Evolutionary conservation across 2,329 filamentous ascomycete species (phyloP).

Genomic region (Sodiomyces alkalinus): DNA sequence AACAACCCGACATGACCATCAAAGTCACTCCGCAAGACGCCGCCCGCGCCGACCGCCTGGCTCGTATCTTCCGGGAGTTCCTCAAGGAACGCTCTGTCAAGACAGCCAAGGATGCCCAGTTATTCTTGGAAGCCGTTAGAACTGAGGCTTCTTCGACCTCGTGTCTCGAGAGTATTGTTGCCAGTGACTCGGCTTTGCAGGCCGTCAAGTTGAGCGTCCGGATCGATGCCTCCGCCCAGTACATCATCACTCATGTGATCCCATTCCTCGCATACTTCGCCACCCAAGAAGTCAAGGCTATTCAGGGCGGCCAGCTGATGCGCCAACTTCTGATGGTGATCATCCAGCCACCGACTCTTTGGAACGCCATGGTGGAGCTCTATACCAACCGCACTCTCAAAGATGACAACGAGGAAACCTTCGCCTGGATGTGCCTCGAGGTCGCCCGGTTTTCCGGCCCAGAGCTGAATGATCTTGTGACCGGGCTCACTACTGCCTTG

Average conservation of each 20-base stretch:
- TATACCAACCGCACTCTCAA: slow-evolving; percentile 14
- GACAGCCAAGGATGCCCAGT: slow-evolving; percentile 8
- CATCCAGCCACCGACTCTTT: slow-evolving; percentile 36
- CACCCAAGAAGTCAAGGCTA: slow-evolving; percentile 26
- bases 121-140: slow-evolving; percentile 13
- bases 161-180: slow-evolving; percentile 14
- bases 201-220: slow-evolving; percentile 13
- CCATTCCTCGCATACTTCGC: slow-evolving; percentile 22
- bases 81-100: slow-evolving; percentile 5
- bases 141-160: slow-evolving; percentile 6
- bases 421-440: slow-evolving; percentile 34
- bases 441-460: slow-evolving; percentile 22
- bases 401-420: slow-evolving; percentile 10
- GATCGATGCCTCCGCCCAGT: slow-evolving; percentile 11
- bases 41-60: slow-evolving; percentile 5
- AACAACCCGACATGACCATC: not conserved
- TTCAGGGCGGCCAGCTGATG: slow-evolving; percentile 34
- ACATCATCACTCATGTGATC: slow-evolving; percentile 16
- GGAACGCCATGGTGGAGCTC: slow-evolving; percentile 28
- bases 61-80: slow-evolving; percentile 6
- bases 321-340: slow-evolving; percentile 28
- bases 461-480: slow-evolving; percentile 10
- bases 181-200: slow-evolving; percentile 8
- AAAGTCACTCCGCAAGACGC: not conserved
- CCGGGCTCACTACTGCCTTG: slow-evolving; percentile 13